phyloP scores from a whole-genome alignment of 1,284 basidiomycete genomes.

The Agroathelia rolfsii region DNA sequence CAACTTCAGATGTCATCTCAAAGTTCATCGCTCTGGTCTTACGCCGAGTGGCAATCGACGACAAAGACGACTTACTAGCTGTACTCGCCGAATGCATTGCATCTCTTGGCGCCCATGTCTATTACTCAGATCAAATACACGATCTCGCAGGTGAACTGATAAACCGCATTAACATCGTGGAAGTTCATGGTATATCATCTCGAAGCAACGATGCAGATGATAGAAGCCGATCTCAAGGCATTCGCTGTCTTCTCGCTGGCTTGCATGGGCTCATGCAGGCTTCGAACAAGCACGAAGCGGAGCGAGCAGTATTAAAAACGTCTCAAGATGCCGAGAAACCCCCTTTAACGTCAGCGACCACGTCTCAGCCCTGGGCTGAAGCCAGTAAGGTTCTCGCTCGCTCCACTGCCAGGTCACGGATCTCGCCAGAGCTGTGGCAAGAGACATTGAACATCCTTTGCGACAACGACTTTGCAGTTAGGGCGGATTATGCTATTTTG shows the following conservation, averaged over 20 bases:
- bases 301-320: constrained; percentile 19
- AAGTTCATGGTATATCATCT: constrained; percentile 47
- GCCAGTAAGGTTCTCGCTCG: constrained; percentile 18
- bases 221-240: constrained; percentile 52
- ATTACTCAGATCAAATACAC: constrained; percentile 95
- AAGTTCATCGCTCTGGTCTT: constrained; percentile 69
- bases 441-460: constrained; percentile 80
- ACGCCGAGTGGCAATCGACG: constrained; percentile 56
- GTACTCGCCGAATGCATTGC: constrained; percentile 73
- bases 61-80: constrained; percentile 62
- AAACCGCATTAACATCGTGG: constrained; percentile 62
- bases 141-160: constrained; percentile 85
- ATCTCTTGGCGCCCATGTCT: constrained; percentile 81
- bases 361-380: constrained; percentile 12
- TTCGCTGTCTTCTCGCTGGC: constrained; percentile 66
- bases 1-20: constrained; percentile 82
- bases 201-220: constrained; percentile 34
- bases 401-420: constrained; percentile 53
- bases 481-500: constrained; percentile 67
- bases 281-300: constrained; percentile 48
- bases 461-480: constrained; percentile 63
- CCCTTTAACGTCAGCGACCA: constrained; percentile 15
- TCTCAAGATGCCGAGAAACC: constrained; percentile 19
- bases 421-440: constrained; percentile 80
- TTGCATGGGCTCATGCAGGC: constrained; percentile 64